phyloP scores from a whole-genome alignment of 306 rosid species.

The Begonia masoniana region DNA sequence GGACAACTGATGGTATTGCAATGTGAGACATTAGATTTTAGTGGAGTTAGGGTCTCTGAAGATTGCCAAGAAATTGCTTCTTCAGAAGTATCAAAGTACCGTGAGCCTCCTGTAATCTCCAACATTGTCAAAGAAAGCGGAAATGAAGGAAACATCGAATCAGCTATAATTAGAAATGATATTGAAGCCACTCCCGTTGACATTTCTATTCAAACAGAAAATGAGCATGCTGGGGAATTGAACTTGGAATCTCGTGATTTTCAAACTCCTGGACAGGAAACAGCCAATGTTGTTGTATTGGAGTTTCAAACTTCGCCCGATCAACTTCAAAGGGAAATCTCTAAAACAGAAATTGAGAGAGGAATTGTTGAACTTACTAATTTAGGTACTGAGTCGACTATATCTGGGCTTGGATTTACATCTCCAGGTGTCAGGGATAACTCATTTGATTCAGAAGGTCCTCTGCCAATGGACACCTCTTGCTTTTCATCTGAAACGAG shows the following conservation, averaged over 20 bases:
- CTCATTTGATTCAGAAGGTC: constrained; percentile 30
- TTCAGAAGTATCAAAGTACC: constrained; percentile 29
- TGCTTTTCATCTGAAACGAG: constrained; percentile 28
- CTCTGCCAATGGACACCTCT: constrained; percentile 23
- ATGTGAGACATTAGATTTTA: constrained; percentile 39
- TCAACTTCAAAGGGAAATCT: constrained; percentile 16
- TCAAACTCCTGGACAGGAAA: constrained; percentile 15
- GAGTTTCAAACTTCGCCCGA: constrained; percentile 23
- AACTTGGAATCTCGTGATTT: constrained; percentile 29
- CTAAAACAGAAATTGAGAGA: constrained; percentile 31
- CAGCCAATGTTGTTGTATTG: constrained; percentile 11
- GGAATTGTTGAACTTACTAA: constrained; percentile 25
- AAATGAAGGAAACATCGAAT: constrained; percentile 16
- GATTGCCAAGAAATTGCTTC: constrained; percentile 21
- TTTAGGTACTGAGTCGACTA: constrained; percentile 24
- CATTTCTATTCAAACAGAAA: constrained; percentile 18
- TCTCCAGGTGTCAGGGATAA: constrained; percentile 29
- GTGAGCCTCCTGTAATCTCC: constrained; percentile 28
- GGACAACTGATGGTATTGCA: constrained; percentile 37
- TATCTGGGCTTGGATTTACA: constrained; percentile 25
- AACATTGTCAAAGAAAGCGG: constrained; percentile 27
- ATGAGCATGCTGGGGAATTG: constrained; percentile 21
- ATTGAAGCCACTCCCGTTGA: constrained; percentile 30
- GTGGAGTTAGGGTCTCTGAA: constrained; percentile 40
- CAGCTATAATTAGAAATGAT: constrained; percentile 27